Conservation (phyloP, 2,329 filamentous ascomycete genomes). For the Aspergillus intermedius region DNA sequence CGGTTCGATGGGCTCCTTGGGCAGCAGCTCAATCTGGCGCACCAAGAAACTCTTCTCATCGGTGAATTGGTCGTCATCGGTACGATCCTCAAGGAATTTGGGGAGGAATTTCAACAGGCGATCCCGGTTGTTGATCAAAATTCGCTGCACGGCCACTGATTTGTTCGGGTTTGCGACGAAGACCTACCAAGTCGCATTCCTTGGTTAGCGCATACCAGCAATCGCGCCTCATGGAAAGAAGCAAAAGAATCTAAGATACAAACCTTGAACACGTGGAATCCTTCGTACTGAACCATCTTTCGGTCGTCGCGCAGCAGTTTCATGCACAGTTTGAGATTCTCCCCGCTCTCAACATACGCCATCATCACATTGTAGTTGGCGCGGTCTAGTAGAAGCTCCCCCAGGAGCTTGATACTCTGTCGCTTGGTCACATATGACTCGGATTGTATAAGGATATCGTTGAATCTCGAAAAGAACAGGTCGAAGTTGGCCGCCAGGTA, state of each 20-base stretch:
- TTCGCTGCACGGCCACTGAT: conserved; percentile 89
- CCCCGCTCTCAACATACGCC: conserved; percentile 86
- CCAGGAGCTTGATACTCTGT: conserved; percentile 94
- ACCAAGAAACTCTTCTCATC: conserved; percentile 97
- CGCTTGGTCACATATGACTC: conserved; percentile 96
- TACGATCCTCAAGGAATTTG: conserved; percentile 87
- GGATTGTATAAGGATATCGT: conserved; percentile 77
- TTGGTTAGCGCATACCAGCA: conserved; percentile 10
- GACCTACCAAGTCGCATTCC: conserved; percentile 47
- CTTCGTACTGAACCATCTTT: conserved; percentile 99
- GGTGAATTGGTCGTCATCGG: conserved; percentile 96
- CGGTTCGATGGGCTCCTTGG: conserved; percentile 36
- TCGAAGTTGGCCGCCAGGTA: conserved; percentile 89
- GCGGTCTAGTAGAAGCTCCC: conserved; percentile 87
- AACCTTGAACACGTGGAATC: conserved; percentile 96
- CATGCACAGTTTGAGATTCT: conserved; percentile 98
- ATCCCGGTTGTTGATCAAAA: conserved; percentile 92
- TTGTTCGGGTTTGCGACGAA: conserved; percentile 99
- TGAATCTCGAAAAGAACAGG: conserved; percentile 87
- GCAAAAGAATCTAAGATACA: conserved; percentile 3
- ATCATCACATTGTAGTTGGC: conserved; percentile 99
- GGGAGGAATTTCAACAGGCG: conserved; percentile 83
- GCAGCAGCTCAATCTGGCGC: conserved; percentile 68
- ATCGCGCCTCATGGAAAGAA: not conserved
- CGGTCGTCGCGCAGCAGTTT: conserved; percentile 90